These are phyloP conservation scores for Murraya koenigii DNA, from an alignment of 345 rosid genomes.

Conservation along the genomic window DNA sequence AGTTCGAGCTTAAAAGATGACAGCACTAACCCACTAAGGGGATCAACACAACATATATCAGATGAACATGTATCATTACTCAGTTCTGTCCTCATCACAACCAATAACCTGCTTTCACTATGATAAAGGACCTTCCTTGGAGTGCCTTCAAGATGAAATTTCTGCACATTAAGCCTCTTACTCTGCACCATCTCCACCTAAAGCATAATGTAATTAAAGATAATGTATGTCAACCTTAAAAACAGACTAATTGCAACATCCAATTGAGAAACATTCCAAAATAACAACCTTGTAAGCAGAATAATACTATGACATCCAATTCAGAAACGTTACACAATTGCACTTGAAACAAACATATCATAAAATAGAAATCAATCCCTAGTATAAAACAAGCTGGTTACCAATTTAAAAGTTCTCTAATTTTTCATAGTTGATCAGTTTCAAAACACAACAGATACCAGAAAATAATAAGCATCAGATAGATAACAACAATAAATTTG, in stretches of 20 bases:
- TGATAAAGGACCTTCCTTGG: slow-evolving; percentile 92
- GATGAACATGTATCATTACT: slow-evolving; percentile 54
- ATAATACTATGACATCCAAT: background rate
- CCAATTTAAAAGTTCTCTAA: background rate
- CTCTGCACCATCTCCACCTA: slow-evolving; percentile 96
- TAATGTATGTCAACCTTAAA: slow-evolving; percentile 20
- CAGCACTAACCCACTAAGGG: slow-evolving; percentile 69
- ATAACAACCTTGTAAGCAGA: no score
- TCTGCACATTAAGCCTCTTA: slow-evolving; percentile 88
- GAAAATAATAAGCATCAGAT: background rate
- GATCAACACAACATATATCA: slow-evolving; percentile 89
- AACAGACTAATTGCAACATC: background rate
- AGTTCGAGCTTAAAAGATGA: slow-evolving; percentile 68
- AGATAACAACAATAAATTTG: background rate
- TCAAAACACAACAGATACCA: background rate
- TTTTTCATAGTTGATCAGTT: background rate
- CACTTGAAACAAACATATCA: background rate
- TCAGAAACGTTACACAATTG: background rate
- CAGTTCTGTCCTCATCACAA: slow-evolving; percentile 93
- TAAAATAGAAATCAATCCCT: background rate
- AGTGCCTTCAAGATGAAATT: slow-evolving; percentile 94
- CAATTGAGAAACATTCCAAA: no score
- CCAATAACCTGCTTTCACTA: slow-evolving; percentile 71
- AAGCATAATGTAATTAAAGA: slow-evolving; percentile 19
- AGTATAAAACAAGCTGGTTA: background rate